Base-by-base conservation (phyloP, 306 rosid species). In the Cucurbita pepo region DNA sequence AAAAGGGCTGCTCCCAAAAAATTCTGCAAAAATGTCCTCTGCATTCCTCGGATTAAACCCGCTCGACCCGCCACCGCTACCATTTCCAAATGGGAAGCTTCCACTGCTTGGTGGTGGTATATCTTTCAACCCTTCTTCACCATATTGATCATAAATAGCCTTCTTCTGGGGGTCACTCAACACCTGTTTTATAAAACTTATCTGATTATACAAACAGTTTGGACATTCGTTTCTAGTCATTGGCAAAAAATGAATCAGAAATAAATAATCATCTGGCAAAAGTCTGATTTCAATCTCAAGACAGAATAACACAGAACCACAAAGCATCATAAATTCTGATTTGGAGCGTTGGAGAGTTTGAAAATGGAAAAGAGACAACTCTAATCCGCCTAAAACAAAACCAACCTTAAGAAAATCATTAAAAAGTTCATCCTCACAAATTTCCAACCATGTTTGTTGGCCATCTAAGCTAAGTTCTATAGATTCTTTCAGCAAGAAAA, bases 21-120 rank as follows among this genome's bases (percentile, higher is more conserved):
- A 95, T 71, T 95, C 99, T 45, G 96, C 92, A 81, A 95, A 95
- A 2, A 95, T 95, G 62, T 95, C 99, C 88, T 91, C 96, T 53
- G 97, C 99, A 76, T 84, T 88, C 77, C 96, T 81, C 0, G 98
- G 96, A 77, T 91, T 89, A 57, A 91, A 91, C 15, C 95, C 96
- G 75, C 37, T 86, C 41, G 91, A 48, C 48, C 83, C 76, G n/a
- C 82, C 56, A 0, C 83, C 84, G 36, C 80, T 53, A 5, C 86
- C 79, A 34, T 71, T 72, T 74, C 79, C 86, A 21, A 71, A 83
- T 44, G 86, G 78, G 75, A 77, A 85, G 37, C 76, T 79, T 50
- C 80, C 66, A 69, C 84, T 84, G 7, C 83, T 92, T 9, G 94
- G 83, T 48, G 91, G 90, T 70, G 96, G 96, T 87, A 71, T 85